Conservation (phyloP, 2,329 filamentous ascomycete species). For the Ampelomyces quisqualis region DNA sequence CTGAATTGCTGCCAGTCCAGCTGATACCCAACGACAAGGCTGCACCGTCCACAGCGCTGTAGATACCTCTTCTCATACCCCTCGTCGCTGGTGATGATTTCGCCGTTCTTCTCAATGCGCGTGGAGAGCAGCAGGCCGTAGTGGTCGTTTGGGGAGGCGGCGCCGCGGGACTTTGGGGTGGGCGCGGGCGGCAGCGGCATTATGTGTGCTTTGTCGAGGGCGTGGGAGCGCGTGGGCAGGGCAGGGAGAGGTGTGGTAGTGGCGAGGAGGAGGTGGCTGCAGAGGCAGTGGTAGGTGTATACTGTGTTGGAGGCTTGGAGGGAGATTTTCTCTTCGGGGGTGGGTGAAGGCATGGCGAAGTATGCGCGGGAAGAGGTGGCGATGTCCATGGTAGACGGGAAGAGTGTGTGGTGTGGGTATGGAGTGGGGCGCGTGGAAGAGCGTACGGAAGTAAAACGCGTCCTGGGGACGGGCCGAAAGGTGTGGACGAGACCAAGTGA, state of each 20-base stretch:
- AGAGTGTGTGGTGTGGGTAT: conserved; percentile 8
- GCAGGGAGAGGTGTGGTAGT: conserved; percentile 55
- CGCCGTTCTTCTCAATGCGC: conserved; percentile 46
- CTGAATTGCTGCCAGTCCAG: conserved; percentile 56
- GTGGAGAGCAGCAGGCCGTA: conserved; percentile 57
- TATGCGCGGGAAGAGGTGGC: conserved; percentile 33
- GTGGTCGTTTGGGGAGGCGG: conserved; percentile 24
- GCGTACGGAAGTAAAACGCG: neutral
- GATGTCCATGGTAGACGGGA: conserved; percentile 29
- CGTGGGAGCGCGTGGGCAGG: conserved; percentile 55
- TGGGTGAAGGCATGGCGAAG: conserved; percentile 38
- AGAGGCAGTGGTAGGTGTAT: conserved; percentile 65
- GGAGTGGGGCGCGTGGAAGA: neutral
- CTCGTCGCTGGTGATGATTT: conserved; percentile 58
- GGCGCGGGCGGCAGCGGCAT: conserved; percentile 52
- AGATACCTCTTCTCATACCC: conserved; percentile 68
- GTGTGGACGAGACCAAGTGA: no score
- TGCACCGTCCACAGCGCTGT: conserved; percentile 62
- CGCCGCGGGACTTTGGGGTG: conserved; percentile 13
- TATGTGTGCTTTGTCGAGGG: conserved; percentile 58
- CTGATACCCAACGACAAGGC: conserved; percentile 62
- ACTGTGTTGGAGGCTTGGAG: conserved; percentile 42
- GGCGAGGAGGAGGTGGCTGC: conserved; percentile 64
- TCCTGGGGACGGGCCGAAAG: conserved; percentile 5
- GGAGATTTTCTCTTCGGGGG: conserved; percentile 34